Conservation (phyloP, 805 yeast genomes). For the Pichia paraexigua region DNA sequence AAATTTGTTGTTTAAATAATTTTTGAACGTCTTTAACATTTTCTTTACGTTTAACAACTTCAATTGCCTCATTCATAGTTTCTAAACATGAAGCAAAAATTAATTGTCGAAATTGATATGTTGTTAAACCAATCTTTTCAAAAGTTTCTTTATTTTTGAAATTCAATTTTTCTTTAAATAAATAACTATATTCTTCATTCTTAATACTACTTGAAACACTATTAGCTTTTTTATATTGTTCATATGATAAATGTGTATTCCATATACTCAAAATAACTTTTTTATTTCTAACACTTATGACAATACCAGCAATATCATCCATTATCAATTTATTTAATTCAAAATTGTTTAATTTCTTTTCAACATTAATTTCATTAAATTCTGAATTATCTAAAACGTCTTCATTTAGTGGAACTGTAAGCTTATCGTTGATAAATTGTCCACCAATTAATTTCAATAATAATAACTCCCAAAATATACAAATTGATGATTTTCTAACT, state of each 20-base stretch:
- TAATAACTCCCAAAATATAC: slow-evolving; percentile 48
- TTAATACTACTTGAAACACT: not conserved
- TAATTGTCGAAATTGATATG: slow-evolving; percentile 5
- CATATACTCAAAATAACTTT: slow-evolving; percentile 55
- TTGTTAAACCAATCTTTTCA: slow-evolving; percentile 7
- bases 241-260: slow-evolving; percentile 38
- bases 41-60: slow-evolving; percentile 1
- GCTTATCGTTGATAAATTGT: slow-evolving; percentile 25
- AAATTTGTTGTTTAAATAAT: slow-evolving; percentile 1
- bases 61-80: slow-evolving; percentile 3
- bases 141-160: not conserved
- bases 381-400: slow-evolving; percentile 4
- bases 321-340: slow-evolving; percentile 22
- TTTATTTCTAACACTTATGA: slow-evolving; percentile 49
- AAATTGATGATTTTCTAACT: slow-evolving; percentile 21
- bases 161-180: slow-evolving; percentile 3
- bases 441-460: slow-evolving; percentile 46
- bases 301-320: slow-evolving; percentile 52
- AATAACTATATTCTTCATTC: slow-evolving; percentile 2
- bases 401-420: not conserved
- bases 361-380: slow-evolving; percentile 1
- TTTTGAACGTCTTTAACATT: not conserved
- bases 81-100: slow-evolving; percentile 2
- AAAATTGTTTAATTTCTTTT: not conserved
- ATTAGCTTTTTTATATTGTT: slow-evolving; percentile 3